Evolutionary conservation across 2,329 filamentous ascomycete species (phyloP).

Genomic region (Chaetomium globosum): DNA sequence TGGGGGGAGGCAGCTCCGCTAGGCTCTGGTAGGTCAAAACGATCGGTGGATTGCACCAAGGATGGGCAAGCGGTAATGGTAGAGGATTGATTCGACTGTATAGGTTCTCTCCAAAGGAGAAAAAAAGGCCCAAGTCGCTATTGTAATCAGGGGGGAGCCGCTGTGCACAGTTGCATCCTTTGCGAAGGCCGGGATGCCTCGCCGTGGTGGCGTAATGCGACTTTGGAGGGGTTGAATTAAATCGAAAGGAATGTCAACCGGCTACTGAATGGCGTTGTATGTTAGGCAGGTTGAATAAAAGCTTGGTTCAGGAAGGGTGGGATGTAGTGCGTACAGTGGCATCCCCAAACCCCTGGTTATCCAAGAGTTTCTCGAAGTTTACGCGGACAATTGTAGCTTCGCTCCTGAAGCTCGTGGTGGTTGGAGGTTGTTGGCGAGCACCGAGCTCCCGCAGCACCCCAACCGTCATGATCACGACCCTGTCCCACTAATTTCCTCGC

Average conservation of each 20-base stretch:
- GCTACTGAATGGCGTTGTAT: background rate
- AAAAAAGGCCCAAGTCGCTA: background rate
- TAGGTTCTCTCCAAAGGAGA: background rate
- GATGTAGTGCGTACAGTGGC: background rate
- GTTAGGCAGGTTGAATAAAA: background rate
- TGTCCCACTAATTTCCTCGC: too few species aligned
- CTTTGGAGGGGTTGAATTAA: background rate
- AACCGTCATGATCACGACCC: slow-evolving; percentile 5
- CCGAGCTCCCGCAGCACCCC: background rate
- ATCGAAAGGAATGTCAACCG: background rate
- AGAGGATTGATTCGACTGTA: background rate
- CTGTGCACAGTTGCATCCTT: background rate
- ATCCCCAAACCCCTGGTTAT: background rate
- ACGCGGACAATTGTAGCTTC: background rate
- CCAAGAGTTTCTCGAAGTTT: background rate
- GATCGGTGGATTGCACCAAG: background rate
- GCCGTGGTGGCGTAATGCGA: background rate
- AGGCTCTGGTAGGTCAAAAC: background rate
- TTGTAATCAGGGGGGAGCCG: background rate
- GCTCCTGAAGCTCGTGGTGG: background rate
- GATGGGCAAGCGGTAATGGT: background rate
- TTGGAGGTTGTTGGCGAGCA: background rate
- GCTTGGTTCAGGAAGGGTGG: background rate
- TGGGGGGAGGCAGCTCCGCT: slow-evolving; percentile 12
- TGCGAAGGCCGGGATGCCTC: background rate